These are phyloP conservation scores for Lepidium sativum DNA, from an alignment of 345 rosid species.

Conservation along the genomic window DNA sequence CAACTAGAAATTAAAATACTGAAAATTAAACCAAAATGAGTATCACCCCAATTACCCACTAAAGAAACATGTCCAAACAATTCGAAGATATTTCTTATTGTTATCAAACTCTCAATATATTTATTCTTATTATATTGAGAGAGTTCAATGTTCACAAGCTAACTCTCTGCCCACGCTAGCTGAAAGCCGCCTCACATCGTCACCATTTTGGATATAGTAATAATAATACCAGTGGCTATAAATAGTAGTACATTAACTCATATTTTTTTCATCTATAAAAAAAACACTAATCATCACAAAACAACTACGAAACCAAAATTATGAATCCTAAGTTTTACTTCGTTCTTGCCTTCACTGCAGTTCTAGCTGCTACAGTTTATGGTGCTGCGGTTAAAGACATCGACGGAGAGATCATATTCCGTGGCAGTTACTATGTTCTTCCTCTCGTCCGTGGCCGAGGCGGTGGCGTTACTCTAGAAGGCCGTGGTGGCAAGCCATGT, in stretches of 20 bases:
- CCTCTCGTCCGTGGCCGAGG: constrained; percentile 24
- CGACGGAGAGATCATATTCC: constrained; percentile 3
- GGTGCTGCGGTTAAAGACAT: constrained; percentile 14
- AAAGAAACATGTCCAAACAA: neutral
- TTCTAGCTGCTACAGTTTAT: neutral
- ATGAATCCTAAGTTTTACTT: constrained; percentile 20
- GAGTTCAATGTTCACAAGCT: constrained; percentile 5
- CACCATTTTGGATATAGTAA: neutral
- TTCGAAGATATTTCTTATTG: neutral
- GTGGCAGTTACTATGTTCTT: constrained; percentile 25
- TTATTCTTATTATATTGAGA: neutral
- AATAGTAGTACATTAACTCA: neutral
- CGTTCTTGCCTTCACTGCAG: constrained; percentile 2
- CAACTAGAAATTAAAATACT: too few relatives aligned
- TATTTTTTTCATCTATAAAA: neutral
- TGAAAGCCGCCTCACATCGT: neutral
- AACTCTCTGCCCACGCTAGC: neutral
- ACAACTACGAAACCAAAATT: neutral
- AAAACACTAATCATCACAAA: neutral
- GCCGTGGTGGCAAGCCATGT: constrained; percentile 15
- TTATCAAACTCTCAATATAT: neutral
- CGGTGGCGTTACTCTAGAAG: constrained; percentile 19
- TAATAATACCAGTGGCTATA: neutral
- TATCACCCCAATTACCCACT: too few relatives aligned
- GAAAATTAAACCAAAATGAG: too few relatives aligned